Evolutionary conservation across 495 filamentous ascomycete genomes (phyloP), one percentile per base, ranked within the genome.

Genomic region (Penicillium coffeae): DNA sequence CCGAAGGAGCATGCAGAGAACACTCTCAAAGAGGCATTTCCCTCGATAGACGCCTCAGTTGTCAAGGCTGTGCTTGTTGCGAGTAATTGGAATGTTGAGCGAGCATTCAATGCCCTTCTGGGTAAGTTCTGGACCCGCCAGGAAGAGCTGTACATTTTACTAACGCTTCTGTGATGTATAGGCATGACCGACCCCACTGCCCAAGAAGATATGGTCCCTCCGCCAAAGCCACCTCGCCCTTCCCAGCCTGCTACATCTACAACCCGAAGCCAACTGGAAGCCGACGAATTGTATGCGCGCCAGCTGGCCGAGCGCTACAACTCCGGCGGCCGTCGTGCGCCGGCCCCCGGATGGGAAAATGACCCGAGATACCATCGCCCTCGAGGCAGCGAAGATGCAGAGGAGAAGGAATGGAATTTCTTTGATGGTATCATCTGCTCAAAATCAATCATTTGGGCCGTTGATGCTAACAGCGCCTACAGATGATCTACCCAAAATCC

Each of bases 151-250:
- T 36, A 25, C 32, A 47, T 21, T 21, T 43, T 45, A 54, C 30
- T 44, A 50, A 13, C 20, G 16, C 21, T 5, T 51, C 10, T 30
- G 10, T 30, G 10, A 4, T 30, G 10, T 10, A 20, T 51, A 92
- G 89, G 85, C 54, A 95, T 96, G 90, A 90, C 90, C 45, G 93
- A 98, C 69, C 93, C 93, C 16, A 84, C 84, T 68, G 89, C 89
- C 21, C 78, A 82, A 56, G 82, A 86, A 56, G 82, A 90, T 49
- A 70, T 74, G 45, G 61, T 69, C 6, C 76, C 81, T 21, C 87
- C 88, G 7, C 81, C 84, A 9, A 82, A 81, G 55, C 89, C 89
- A 7, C 88, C 87, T 37, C 81, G 87, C 37, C 82, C 85, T 21
- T 57, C 68, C 0, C 69, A 75, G 16, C 62, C 68, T 16, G 56